Conservation (phyloP, 352 stramenopile species). For the Globisporangium iwayamae region DNA sequence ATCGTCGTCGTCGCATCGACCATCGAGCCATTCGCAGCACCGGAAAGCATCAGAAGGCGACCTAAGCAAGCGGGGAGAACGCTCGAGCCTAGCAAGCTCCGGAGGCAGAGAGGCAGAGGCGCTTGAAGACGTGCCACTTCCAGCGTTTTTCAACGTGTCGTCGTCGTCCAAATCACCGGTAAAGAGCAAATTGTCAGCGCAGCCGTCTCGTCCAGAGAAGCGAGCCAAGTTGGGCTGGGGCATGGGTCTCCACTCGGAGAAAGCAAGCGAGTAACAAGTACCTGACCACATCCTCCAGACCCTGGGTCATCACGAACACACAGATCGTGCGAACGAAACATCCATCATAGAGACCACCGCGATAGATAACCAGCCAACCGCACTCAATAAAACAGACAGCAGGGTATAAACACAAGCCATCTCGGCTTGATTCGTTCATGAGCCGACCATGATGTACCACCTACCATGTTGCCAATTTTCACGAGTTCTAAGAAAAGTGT, state of each 20-base stretch:
- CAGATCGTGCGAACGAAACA: no score
- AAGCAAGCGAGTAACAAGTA: not conserved
- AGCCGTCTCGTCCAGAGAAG: constrained; percentile 22
- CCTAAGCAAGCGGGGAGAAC: constrained; percentile 3
- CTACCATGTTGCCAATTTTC: no score
- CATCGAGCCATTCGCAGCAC: constrained; percentile 21
- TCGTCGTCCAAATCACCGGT: constrained; percentile 18
- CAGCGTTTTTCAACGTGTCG: constrained; percentile 33
- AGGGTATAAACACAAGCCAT: not conserved
- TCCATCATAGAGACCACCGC: constrained; percentile 6
- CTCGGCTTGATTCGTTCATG: not conserved
- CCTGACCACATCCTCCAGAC: no score
- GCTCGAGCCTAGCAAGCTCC: not conserved
- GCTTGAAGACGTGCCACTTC: constrained; percentile 47
- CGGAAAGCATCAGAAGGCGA: constrained; percentile 22
- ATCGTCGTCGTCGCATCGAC: constrained; percentile 15
- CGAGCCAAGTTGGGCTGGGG: constrained; percentile 75
- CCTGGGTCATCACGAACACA: no score
- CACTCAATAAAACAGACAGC: not conserved
- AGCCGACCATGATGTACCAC: no score
- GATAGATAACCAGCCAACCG: not conserved
- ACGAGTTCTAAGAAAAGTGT: not conserved
- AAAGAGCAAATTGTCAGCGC: not conserved
- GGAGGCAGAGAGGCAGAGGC: constrained; percentile 26
- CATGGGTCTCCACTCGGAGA: constrained; percentile 54